These are phyloP conservation scores for Eutrema salsugineum DNA, from an alignment of 441 rosid species.

Conservation along the genomic window DNA sequence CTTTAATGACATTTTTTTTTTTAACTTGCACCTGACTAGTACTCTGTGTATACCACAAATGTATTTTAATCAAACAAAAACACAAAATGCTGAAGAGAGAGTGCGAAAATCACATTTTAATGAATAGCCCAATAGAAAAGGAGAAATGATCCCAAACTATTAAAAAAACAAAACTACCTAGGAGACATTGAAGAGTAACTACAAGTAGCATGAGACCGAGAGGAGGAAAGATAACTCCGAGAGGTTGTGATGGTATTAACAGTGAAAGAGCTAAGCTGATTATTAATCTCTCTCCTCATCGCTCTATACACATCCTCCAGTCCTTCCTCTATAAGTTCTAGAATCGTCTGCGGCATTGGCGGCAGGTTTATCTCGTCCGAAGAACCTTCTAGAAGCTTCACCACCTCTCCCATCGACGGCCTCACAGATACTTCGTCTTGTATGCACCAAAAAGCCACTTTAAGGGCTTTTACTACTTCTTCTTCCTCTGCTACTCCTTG, in stretches of 20 bases:
- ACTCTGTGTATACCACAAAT: background rate
- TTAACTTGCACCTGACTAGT: background rate
- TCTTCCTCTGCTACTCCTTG: conserved; percentile 67
- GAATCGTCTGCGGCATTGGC: conserved; percentile 84
- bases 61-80: background rate
- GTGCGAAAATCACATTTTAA: background rate
- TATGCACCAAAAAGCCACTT: conserved; percentile 87
- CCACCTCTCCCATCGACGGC: conserved; percentile 92
- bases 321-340: conserved; percentile 83
- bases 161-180: conserved; percentile 38
- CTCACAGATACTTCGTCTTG: conserved; percentile 74
- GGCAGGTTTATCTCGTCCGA: conserved; percentile 46
- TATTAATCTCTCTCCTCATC: conserved; percentile 69
- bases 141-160: background rate
- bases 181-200: conserved; percentile 92
- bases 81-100: background rate
- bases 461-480: conserved; percentile 59
- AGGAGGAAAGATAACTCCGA: conserved; percentile 36
- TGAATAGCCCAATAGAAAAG: background rate
- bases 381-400: conserved; percentile 78
- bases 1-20: background rate
- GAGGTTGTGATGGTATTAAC: conserved; percentile 26
- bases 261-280: conserved; percentile 48
- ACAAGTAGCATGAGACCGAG: conserved; percentile 74
- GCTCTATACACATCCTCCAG: conserved; percentile 76